Evolutionary conservation across 2,329 filamentous ascomycete genomes (phyloP).

Genomic region (Clonostachys byssicola): DNA sequence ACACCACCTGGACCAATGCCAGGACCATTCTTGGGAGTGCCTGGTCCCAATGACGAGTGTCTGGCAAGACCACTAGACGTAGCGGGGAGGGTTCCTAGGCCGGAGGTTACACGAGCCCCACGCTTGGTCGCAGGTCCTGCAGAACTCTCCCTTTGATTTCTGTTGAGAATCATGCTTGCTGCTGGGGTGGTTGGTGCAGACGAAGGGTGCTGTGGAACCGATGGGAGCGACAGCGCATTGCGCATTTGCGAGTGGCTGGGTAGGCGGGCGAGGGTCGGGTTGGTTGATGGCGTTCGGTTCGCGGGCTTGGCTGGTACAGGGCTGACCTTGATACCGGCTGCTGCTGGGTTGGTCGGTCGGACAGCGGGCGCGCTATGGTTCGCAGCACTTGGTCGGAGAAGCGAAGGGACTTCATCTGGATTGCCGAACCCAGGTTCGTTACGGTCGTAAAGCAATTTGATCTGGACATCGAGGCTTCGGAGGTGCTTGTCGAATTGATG

Average conservation of each 20-base stretch:
- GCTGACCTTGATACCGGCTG: conserved; percentile 14
- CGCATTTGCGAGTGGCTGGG: conserved; percentile 41
- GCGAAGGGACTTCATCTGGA: conserved; percentile 58
- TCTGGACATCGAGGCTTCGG: conserved; percentile 57
- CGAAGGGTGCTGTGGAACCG: conserved; percentile 30
- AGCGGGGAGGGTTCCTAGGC: conserved; percentile 39
- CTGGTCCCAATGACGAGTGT: conserved; percentile 59
- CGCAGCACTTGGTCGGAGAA: conserved; percentile 53
- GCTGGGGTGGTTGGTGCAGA: conserved; percentile 59
- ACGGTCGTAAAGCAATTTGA: conserved; percentile 58
- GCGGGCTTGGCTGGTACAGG: conserved; percentile 16
- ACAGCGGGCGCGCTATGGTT: conserved; percentile 38
- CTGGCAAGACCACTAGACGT: conserved; percentile 56
- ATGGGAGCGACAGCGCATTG: conserved; percentile 29
- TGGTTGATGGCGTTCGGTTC: conserved; percentile 18
- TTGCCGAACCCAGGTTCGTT: conserved; percentile 58
- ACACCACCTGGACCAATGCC: conserved; percentile 23
- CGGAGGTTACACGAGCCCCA: conserved; percentile 41
- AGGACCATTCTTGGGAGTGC: conserved; percentile 48
- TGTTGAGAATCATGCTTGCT: conserved; percentile 53
- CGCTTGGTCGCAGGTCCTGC: conserved; percentile 55
- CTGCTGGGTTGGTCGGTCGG: conserved; percentile 36
- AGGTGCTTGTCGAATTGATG: conserved; percentile 58
- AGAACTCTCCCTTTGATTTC: conserved; percentile 51
- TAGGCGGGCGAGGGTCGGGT: conserved; percentile 34